A percentile compares a stretch with the other conserved stretches of the same genome.
Conservation (phyloP, 768 basidiomycete genomes). For the Lactarius deliciosus region DNA sequence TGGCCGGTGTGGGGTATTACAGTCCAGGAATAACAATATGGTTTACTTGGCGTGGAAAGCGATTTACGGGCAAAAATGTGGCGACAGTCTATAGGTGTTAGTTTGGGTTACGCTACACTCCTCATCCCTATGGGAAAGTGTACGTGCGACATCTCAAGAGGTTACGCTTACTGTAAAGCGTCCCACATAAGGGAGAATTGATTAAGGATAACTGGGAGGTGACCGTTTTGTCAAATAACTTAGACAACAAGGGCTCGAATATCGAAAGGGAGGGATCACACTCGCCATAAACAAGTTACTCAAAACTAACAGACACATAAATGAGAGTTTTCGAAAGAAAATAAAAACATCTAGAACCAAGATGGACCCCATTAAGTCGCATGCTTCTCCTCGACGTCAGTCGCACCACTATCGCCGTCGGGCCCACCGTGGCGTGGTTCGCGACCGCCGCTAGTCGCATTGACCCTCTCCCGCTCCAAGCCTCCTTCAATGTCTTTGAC, state of each 20-base stretch:
- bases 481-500: constrained; percentile 23
- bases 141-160: too few species aligned
- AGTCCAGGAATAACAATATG: too few species aligned
- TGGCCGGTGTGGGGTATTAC: too few species aligned
- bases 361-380: not conserved
- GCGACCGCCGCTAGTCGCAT: constrained; percentile 27
- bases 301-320: not conserved
- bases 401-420: constrained; percentile 14
- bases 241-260: not conserved
- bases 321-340: not conserved
- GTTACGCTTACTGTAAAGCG: too few species aligned
- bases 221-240: not conserved
- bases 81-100: too few species aligned
- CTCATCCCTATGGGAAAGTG: too few species aligned
- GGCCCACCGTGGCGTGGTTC: constrained; percentile 23
- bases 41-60: too few species aligned
- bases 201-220: too few species aligned
- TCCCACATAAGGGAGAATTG: too few species aligned
- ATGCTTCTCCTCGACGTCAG: constrained; percentile 9
- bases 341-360: not conserved
- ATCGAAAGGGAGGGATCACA: not conserved
- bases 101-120: too few species aligned
- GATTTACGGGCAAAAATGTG: too few species aligned
- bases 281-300: not conserved
- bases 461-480: constrained; percentile 26